Evolutionary conservation across 164 flowering plant genomes (phyloP).

Genomic region (Hamamelis virginiana): DNA sequence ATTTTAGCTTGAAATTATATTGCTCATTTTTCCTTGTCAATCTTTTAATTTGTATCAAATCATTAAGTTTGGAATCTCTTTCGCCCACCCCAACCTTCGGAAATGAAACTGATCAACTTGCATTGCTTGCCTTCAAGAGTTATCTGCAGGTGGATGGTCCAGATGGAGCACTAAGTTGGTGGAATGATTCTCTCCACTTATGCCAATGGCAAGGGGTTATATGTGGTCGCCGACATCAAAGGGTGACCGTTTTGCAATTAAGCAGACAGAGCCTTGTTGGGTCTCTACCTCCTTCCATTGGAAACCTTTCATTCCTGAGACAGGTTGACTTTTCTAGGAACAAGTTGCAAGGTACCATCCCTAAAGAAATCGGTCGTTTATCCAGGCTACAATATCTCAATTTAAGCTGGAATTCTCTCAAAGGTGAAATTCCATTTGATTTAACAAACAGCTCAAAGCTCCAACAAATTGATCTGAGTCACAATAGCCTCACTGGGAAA

Average conservation of each 20-base stretch:
- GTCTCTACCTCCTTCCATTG: conserved; percentile 15
- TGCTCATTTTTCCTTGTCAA: no score
- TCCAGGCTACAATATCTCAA: conserved; percentile 8
- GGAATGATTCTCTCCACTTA: neutral
- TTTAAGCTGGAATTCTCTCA: conserved; percentile 5
- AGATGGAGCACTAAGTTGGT: neutral
- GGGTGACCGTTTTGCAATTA: neutral
- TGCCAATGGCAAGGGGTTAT: neutral
- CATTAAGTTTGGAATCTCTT: no score
- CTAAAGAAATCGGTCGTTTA: conserved; percentile 16
- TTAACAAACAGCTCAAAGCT: conserved; percentile 10
- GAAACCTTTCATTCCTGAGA: conserved; percentile 18
- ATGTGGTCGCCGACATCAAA: neutral
- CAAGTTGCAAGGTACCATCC: conserved; percentile 15
- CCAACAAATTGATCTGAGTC: neutral
- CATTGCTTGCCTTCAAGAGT: neutral
- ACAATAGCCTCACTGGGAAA: conserved; percentile 10
- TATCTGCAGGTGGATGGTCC: conserved; percentile 6
- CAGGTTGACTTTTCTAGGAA: conserved; percentile 2
- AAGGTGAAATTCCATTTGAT: conserved; percentile 21
- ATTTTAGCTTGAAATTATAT: no score
- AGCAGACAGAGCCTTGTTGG: neutral
- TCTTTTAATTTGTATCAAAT: no score
- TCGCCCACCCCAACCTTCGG: neutral
- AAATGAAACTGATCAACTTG: neutral